A percentile compares a stretch with the other conserved stretches of the same genome.
Evolutionary conservation across 805 yeast species (phyloP).

Genomic region (Saccharomycopsis fermentans): DNA sequence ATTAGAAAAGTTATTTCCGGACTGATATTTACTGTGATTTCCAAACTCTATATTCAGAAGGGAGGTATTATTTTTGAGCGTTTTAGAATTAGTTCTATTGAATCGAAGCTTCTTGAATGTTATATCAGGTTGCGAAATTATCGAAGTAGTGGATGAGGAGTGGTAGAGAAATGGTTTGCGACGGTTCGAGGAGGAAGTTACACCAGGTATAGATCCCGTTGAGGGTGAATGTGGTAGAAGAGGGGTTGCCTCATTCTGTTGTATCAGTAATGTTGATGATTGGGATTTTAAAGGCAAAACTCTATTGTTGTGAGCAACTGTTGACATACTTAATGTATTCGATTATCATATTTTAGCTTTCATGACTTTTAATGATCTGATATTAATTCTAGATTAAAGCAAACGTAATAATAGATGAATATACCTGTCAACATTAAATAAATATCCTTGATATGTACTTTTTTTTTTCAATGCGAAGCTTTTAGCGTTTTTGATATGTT

Average conservation of each 20-base stretch:
- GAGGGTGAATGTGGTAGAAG: background rate
- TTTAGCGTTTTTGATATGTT: too few relatives aligned
- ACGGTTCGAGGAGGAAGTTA: background rate
- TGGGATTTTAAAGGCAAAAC: background rate
- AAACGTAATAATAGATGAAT: too few relatives aligned
- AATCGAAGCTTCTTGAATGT: background rate
- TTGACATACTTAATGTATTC: background rate
- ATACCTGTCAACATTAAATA: too few relatives aligned
- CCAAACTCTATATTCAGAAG: background rate
- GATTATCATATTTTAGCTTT: too few relatives aligned
- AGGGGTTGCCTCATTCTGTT: background rate
- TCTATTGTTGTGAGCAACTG: background rate
- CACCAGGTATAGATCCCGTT: background rate
- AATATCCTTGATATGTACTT: too few relatives aligned
- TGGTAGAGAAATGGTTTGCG: conserved; percentile 12
- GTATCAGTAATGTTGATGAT: background rate
- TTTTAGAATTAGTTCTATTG: background rate
- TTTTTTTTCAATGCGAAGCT: too few relatives aligned
- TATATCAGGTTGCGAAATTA: conserved; percentile 1
- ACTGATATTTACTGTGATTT: conserved; percentile 1
- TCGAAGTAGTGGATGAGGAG: conserved; percentile 13
- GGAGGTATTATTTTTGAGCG: background rate
- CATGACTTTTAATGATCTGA: too few relatives aligned
- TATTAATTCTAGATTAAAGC: too few relatives aligned
- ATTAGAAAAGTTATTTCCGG: conserved; percentile 3